These are phyloP conservation scores for Podila horticola DNA, from an alignment of 192 early-diverging fungal genomes.

Conservation along the genomic window DNA sequence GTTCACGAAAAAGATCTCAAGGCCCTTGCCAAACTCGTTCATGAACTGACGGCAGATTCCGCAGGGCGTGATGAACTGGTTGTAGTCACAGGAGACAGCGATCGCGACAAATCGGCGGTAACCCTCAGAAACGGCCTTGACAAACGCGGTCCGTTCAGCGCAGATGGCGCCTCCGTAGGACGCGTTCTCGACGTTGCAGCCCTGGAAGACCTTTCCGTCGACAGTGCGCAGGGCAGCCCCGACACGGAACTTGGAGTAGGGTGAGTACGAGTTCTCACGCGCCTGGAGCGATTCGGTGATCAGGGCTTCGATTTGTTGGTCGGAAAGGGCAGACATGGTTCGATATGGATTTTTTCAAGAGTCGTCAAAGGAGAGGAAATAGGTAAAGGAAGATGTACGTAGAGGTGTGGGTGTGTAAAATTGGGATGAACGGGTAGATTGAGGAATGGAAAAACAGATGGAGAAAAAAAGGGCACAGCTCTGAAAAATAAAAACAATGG, in stretches of 20 bases:
- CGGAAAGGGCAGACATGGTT: slow-evolving; percentile 19
- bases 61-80: slow-evolving; percentile 31
- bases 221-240: slow-evolving; percentile 81
- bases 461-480: too few species aligned
- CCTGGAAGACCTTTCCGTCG: slow-evolving; percentile 69
- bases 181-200: slow-evolving; percentile 90
- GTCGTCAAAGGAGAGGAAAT: too few species aligned
- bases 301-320: slow-evolving; percentile 31
- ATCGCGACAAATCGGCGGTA: slow-evolving; percentile 57
- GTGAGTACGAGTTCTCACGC: slow-evolving; percentile 78
- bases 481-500: too few species aligned
- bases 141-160: slow-evolving; percentile 89
- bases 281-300: slow-evolving; percentile 55
- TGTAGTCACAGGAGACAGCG: slow-evolving; percentile 53
- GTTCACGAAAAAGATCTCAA: slow-evolving; percentile 43
- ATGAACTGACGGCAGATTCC: slow-evolving; percentile 46
- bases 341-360: background rate
- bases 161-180: slow-evolving; percentile 88
- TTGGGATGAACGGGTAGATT: too few species aligned
- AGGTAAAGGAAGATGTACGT: too few species aligned
- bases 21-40: slow-evolving; percentile 44
- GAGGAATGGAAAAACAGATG: too few species aligned
- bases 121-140: slow-evolving; percentile 88
- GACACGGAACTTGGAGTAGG: slow-evolving; percentile 92
- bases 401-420: too few species aligned